Evolutionary conservation across 345 rosid genomes (phyloP).

Genomic region (Gossypium sturtianum): DNA sequence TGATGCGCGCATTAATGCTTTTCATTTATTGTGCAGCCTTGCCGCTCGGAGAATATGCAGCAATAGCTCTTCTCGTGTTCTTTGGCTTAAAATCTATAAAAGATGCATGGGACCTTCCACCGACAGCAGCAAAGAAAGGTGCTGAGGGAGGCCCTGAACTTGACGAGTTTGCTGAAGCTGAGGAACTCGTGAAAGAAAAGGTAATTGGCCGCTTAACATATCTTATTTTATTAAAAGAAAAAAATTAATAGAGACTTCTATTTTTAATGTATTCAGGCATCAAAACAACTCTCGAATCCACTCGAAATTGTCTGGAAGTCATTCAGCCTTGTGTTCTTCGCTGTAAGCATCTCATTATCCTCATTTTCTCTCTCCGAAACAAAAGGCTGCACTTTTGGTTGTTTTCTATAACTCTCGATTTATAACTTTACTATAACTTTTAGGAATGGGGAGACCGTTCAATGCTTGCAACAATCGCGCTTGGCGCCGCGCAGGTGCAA

Average conservation of each 20-base stretch:
- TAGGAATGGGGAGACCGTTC: constrained; percentile 99
- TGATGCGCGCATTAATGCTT: constrained; percentile 17
- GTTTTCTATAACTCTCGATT: background rate
- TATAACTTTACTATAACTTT: constrained; percentile 5
- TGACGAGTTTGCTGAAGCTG: constrained; percentile 83
- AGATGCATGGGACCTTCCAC: constrained; percentile 93
- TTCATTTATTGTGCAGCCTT: constrained; percentile 48
- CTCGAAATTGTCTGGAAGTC: constrained; percentile 89
- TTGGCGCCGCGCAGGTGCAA: constrained; percentile 87
- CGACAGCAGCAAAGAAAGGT: constrained; percentile 45
- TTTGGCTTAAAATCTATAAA: constrained; percentile 95
- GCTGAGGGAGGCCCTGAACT: constrained; percentile 53
- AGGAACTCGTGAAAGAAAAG: constrained; percentile 90
- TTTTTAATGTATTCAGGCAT: constrained; percentile 37
- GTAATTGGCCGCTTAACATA: constrained; percentile 21
- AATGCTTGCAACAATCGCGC: constrained; percentile 98
- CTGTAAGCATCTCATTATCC: constrained; percentile 49
- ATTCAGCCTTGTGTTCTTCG: constrained; percentile 92
- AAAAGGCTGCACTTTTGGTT: background rate
- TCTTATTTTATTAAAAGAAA: background rate
- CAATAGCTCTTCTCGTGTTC: constrained; percentile 77
- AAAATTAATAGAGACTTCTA: background rate
- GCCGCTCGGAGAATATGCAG: constrained; percentile 97
- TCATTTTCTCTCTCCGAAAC: background rate
- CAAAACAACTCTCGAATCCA: constrained; percentile 78